Evolutionary conservation across 2,329 filamentous ascomycete genomes (phyloP).

Genomic region (Monosporascus sp.): DNA sequence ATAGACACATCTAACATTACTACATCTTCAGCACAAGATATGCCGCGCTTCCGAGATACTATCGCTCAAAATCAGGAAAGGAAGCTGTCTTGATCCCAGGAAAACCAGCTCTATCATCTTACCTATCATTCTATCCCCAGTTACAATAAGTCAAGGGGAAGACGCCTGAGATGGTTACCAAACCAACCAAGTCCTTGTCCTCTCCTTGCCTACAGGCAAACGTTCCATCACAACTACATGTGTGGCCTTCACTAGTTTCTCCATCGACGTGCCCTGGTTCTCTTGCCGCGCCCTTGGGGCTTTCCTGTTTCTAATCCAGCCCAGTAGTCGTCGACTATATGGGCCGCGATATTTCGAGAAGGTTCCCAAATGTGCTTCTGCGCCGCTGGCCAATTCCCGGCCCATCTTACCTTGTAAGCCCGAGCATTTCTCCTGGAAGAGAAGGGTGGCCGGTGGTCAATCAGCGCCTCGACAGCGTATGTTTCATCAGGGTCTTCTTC

Average conservation of each 20-base stretch:
- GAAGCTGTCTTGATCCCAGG: no score
- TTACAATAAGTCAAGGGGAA: no score
- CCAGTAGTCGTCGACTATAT: slow-evolving; percentile 6
- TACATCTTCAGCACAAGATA: no score
- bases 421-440: not conserved
- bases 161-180: no score
- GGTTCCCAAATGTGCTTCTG: slow-evolving; percentile 7
- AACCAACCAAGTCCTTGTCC: no score
- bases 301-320: not conserved
- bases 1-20: no score
- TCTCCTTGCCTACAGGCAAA: no score
- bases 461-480: slow-evolving; percentile 5
- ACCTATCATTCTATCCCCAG: no score
- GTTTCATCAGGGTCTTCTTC: not conserved
- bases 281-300: not conserved
- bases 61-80: no score
- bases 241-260: not conserved
- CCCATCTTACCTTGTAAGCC: slow-evolving; percentile 7
- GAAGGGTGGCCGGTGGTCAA: slow-evolving; percentile 3
- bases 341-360: not conserved
- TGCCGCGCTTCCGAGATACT: no score
- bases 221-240: no score
- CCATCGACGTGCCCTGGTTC: not conserved
- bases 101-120: no score
- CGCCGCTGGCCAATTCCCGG: slow-evolving; percentile 2